These are phyloP conservation scores for Citrus maxima DNA, from an alignment of 345 rosid genomes.

Conservation along the genomic window DNA sequence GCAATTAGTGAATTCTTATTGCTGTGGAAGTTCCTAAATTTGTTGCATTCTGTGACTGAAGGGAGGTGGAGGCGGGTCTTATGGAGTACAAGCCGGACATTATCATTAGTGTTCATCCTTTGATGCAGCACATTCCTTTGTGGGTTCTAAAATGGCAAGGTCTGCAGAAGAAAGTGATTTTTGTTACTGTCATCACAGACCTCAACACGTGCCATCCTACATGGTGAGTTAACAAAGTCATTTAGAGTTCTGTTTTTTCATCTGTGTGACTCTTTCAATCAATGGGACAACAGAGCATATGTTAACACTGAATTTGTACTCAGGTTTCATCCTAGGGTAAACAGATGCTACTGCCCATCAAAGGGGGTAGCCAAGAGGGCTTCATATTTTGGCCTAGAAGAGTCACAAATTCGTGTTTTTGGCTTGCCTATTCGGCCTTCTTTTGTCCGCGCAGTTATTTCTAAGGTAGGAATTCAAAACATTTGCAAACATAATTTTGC, in stretches of 20 bases:
- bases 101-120: conserved; percentile 92
- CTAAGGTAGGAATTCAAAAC: conserved; percentile 45
- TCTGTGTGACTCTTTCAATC: neutral
- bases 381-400: conserved; percentile 63
- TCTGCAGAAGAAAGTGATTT: conserved; percentile 82
- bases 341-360: conserved; percentile 93
- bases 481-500: neutral
- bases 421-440: conserved; percentile 96
- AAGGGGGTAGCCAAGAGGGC: conserved; percentile 90
- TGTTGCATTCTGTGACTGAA: conserved; percentile 26
- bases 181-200: conserved; percentile 90
- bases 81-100: conserved; percentile 97
- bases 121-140: conserved; percentile 95
- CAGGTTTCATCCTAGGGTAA: conserved; percentile 96
- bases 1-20: neutral
- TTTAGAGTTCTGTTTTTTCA: neutral
- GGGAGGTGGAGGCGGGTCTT: conserved; percentile 94
- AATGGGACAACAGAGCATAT: neutral
- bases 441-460: conserved; percentile 74
- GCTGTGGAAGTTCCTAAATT: neutral
- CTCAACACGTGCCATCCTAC: conserved; percentile 92
- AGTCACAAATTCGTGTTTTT: conserved; percentile 68
- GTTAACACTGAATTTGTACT: conserved; percentile 8
- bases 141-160: conserved; percentile 98
- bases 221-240: conserved; percentile 48